These are phyloP conservation scores for Ceratobasidium sp. DNA, from an alignment of 1,284 basidiomycete genomes.

Conservation along the genomic window DNA sequence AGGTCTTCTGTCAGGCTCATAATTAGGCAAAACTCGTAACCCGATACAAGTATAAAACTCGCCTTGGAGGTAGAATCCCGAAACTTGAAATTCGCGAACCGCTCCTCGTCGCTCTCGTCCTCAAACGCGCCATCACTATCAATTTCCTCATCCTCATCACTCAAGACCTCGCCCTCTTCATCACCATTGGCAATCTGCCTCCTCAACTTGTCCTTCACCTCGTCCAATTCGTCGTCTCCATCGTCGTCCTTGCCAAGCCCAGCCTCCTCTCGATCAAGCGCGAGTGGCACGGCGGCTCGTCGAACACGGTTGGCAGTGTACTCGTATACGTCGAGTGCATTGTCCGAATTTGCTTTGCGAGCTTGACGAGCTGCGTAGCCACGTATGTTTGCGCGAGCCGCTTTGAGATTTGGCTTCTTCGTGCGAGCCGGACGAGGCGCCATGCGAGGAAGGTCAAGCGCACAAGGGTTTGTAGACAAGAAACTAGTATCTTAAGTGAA, in stretches of 20 bases:
- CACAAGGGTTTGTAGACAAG: not conserved
- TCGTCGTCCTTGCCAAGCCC: slow-evolving; percentile 54
- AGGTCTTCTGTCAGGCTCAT: slow-evolving; percentile 43
- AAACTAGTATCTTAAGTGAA: not conserved
- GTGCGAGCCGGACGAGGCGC: slow-evolving; percentile 12
- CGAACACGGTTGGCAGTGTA: slow-evolving; percentile 45
- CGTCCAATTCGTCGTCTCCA: slow-evolving; percentile 52
- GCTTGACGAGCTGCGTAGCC: slow-evolving; percentile 62
- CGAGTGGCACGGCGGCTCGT: slow-evolving; percentile 58
- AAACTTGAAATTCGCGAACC: slow-evolving; percentile 61
- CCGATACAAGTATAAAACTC: slow-evolving; percentile 47
- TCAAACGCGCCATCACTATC: slow-evolving; percentile 82
- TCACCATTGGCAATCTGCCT: slow-evolving; percentile 67
- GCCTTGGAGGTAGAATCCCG: slow-evolving; percentile 56
- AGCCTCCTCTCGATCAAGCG: slow-evolving; percentile 64
- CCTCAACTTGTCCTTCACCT: slow-evolving; percentile 60
- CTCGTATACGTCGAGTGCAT: slow-evolving; percentile 47
- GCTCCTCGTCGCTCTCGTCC: slow-evolving; percentile 77
- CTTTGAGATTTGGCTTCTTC: slow-evolving; percentile 16
- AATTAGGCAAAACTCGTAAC: slow-evolving; percentile 23
- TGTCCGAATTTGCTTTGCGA: slow-evolving; percentile 22
- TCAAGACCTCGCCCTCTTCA: slow-evolving; percentile 50
- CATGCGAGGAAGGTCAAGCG: not conserved
- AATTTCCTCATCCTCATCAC: slow-evolving; percentile 78
- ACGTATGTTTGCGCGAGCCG: slow-evolving; percentile 53